phyloP scores from a whole-genome alignment of 2,329 filamentous ascomycete genomes.

The Claviceps spartinae region DNA sequence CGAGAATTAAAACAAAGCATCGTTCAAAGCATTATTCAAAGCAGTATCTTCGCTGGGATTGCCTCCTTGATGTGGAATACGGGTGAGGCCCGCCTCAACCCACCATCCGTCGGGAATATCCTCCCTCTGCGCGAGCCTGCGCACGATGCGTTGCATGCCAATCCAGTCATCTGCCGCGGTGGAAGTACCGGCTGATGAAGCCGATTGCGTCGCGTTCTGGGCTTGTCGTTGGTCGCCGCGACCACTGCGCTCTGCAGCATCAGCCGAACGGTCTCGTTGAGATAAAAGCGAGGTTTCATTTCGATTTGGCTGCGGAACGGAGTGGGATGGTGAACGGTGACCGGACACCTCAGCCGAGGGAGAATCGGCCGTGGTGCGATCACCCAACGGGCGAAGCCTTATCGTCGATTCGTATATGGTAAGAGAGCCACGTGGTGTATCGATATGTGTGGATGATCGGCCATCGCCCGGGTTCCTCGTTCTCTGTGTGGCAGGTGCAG shows the following conservation, averaged over 20 bases:
- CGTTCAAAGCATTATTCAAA: neutral
- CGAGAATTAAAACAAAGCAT: neutral
- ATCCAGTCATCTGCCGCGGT: constrained; percentile 29
- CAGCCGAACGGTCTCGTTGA: neutral
- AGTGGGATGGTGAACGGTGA: neutral
- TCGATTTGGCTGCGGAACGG: neutral
- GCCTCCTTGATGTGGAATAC: constrained; percentile 31
- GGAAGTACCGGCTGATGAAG: constrained; percentile 3
- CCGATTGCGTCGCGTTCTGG: neutral
- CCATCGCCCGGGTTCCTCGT: neutral
- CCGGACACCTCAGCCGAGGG: neutral
- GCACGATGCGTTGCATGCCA: constrained; percentile 60
- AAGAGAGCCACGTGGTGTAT: constrained; percentile 1
- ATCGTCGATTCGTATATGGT: constrained; percentile 5
- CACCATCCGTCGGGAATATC: constrained; percentile 78
- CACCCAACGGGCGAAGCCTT: neutral
- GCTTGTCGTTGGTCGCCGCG: neutral
- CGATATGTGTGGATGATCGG: constrained; percentile 1
- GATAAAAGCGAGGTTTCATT: neutral
- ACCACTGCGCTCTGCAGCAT: neutral
- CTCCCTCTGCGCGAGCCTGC: constrained; percentile 53
- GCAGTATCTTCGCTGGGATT: neutral
- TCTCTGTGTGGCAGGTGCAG: neutral
- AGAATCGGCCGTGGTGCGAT: too few species aligned
- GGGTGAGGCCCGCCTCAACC: constrained; percentile 54